These are phyloP conservation scores for Sporothrix protearum DNA, from an alignment of 2,329 filamentous ascomycete genomes.

Conservation along the genomic window DNA sequence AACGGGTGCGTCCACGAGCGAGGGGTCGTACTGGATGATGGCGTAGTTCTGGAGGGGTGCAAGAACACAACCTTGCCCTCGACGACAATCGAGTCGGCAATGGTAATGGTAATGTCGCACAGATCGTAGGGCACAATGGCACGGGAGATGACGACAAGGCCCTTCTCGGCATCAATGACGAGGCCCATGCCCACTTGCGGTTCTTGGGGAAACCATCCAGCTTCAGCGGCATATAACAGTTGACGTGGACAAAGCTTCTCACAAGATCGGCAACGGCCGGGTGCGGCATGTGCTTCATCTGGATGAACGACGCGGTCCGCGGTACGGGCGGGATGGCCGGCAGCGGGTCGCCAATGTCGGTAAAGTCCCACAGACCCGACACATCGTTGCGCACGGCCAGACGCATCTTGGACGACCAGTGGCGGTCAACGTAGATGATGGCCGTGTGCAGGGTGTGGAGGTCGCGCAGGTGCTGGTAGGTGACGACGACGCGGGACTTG, in stretches of 20 bases:
- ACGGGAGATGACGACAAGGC: constrained; percentile 87
- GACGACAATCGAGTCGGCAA: constrained; percentile 93
- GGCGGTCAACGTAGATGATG: constrained; percentile 87
- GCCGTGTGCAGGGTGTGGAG: constrained; percentile 91
- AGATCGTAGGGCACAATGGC: constrained; percentile 95
- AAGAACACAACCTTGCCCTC: constrained; percentile 93
- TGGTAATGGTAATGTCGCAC: constrained; percentile 92
- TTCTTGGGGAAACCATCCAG: constrained; percentile 97
- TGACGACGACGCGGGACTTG: constrained; percentile 80
- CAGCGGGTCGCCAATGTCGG: constrained; percentile 75
- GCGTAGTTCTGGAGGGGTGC: constrained; percentile 97
- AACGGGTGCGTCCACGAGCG: constrained; percentile 88
- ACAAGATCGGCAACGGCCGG: constrained; percentile 90
- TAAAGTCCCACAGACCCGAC: constrained; percentile 92
- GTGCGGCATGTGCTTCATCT: constrained; percentile 82
- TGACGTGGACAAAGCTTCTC: constrained; percentile 88
- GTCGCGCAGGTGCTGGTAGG: constrained; percentile 92
- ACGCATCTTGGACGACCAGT: constrained; percentile 95
- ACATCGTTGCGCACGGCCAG: constrained; percentile 85
- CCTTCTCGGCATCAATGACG: constrained; percentile 96
- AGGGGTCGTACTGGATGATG: constrained; percentile 90
- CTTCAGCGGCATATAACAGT: constrained; percentile 91
- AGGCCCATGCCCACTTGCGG: constrained; percentile 89
- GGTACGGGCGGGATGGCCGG: constrained; percentile 69
- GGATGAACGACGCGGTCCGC: constrained; percentile 83